Evolutionary conservation across 495 filamentous ascomycete species (phyloP).

Genomic region (Daldinia vernicosa): DNA sequence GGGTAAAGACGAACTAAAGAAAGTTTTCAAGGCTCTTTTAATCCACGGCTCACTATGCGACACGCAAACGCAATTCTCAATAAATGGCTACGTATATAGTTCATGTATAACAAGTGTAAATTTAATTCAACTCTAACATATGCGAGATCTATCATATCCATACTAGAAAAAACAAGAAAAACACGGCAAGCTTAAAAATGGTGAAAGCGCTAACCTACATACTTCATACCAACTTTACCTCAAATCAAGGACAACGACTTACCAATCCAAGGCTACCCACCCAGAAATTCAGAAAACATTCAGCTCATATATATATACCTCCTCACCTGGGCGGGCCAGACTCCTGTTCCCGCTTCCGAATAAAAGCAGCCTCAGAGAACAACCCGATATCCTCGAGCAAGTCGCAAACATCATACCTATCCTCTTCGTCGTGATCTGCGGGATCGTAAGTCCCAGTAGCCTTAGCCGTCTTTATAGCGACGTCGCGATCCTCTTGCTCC

Average conservation of each 20-base stretch:
- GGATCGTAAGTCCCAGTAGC: background rate
- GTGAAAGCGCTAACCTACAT: background rate
- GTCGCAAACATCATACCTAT: conserved; percentile 39
- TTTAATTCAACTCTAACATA: background rate
- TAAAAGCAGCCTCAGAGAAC: conserved; percentile 27
- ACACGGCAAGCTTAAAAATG: background rate
- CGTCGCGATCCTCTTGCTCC: conserved; percentile 24
- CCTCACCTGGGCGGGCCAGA: conserved; percentile 12
- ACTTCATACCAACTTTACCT: background rate
- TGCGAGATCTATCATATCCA: background rate
- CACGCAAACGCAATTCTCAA: no score
- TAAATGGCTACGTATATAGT: no score
- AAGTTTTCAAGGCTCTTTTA: no score
- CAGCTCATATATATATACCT: background rate
- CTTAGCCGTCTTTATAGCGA: background rate
- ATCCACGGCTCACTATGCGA: no score
- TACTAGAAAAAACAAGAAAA: background rate
- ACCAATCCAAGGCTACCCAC: background rate
- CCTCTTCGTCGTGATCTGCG: background rate
- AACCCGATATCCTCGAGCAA: conserved; percentile 41
- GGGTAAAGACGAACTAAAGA: no score
- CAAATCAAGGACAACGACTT: background rate
- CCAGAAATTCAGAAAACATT: background rate
- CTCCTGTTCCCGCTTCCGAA: conserved; percentile 20
- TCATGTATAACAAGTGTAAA: background rate